Evolutionary conservation across 2,329 filamentous ascomycete genomes (phyloP).

Genomic region (Aspergillus tamarii): DNA sequence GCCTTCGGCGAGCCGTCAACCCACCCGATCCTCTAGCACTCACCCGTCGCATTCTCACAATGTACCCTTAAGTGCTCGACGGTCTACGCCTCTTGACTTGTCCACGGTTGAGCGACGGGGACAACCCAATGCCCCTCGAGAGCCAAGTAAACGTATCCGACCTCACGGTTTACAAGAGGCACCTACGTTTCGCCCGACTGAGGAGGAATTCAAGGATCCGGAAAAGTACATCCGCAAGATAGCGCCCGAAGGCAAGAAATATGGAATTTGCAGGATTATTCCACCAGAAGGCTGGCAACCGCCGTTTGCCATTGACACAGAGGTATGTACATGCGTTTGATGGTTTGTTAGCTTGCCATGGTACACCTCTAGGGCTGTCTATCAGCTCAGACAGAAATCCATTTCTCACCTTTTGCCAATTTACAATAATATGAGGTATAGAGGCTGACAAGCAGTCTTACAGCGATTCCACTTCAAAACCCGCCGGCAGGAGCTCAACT

Average conservation of each 20-base stretch:
- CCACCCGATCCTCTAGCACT: slow-evolving; percentile 46
- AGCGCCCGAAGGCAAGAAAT: slow-evolving; percentile 78
- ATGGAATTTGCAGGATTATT: slow-evolving; percentile 93
- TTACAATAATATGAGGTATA: slow-evolving; percentile 1
- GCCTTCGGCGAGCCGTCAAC: slow-evolving; percentile 36
- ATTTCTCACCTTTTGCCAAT: not conserved
- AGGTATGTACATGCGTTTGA: slow-evolving; percentile 61
- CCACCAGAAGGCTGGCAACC: slow-evolving; percentile 94
- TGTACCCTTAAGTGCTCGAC: slow-evolving; percentile 66
- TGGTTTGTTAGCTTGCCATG: not conserved
- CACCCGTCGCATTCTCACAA: slow-evolving; percentile 50
- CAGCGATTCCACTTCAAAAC: slow-evolving; percentile 97
- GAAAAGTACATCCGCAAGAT: slow-evolving; percentile 94
- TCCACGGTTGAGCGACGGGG: slow-evolving; percentile 90
- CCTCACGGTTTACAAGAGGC: slow-evolving; percentile 87
- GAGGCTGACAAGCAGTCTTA: slow-evolving; percentile 32
- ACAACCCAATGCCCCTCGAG: slow-evolving; percentile 74
- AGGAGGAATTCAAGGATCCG: slow-evolving; percentile 93
- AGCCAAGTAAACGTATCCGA: slow-evolving; percentile 74
- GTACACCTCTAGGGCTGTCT: not conserved
- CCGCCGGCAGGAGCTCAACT: slow-evolving; percentile 93
- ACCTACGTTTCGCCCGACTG: slow-evolving; percentile 84
- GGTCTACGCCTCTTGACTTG: slow-evolving; percentile 74
- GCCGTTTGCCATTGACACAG: slow-evolving; percentile 92
- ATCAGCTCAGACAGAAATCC: not conserved